phyloP scores from a whole-genome alignment of 1,284 basidiomycete species.

The Sporisorium exsertum region DNA sequence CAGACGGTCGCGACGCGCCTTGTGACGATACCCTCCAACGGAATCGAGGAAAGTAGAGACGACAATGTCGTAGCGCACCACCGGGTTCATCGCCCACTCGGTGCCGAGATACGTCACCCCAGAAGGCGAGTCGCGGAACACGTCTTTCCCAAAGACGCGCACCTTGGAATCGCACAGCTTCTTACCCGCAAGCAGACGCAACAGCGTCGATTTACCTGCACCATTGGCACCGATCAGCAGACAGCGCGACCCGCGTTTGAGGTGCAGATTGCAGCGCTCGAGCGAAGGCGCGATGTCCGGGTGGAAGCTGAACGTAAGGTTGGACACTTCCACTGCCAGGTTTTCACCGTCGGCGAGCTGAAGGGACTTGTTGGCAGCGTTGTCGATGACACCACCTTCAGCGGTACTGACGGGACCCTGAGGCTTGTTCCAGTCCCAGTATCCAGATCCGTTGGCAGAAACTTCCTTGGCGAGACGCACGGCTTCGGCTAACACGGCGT shows the following conservation, averaged over 20 bases:
- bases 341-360: conserved; percentile 29
- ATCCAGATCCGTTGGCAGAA: conserved; percentile 47
- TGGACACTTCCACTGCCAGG: conserved; percentile 60
- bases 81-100: conserved; percentile 90
- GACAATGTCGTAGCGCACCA: conserved; percentile 76
- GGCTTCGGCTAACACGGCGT: conserved; percentile 58
- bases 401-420: conserved; percentile 35
- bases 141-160: conserved; percentile 65
- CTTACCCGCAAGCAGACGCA: conserved; percentile 95
- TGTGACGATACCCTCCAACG: conserved; percentile 93
- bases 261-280: conserved; percentile 57
- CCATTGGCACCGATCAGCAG: conserved; percentile 69
- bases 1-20: conserved; percentile 84
- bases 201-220: conserved; percentile 94
- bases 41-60: conserved; percentile 79
- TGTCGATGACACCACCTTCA: conserved; percentile 35
- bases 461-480: conserved; percentile 42
- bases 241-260: conserved; percentile 61
- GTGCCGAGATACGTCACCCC: conserved; percentile 81
- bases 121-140: conserved; percentile 62
- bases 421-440: conserved; percentile 62
- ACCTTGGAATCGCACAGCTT: conserved; percentile 61
- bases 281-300: conserved; percentile 55
- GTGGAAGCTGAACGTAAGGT: conserved; percentile 62
- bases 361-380: conserved; percentile 32